Conservation (phyloP, 257 asterid species). For the Craterostigma plantagineum region DNA sequence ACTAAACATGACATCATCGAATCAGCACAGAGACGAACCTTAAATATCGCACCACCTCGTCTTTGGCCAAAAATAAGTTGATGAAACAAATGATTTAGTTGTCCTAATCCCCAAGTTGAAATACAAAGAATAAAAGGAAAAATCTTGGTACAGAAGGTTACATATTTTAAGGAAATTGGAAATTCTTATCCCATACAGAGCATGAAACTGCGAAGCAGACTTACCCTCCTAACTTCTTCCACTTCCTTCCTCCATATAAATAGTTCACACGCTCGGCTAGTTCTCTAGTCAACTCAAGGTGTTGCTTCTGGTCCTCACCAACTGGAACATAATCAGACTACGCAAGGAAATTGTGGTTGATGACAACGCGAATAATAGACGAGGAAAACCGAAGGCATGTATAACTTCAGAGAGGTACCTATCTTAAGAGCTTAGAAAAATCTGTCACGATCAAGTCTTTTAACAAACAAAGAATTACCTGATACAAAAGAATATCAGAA, state of each 20-base stretch:
- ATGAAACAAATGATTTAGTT: constrained; percentile 20
- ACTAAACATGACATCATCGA: constrained; percentile 7
- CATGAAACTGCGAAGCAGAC: constrained; percentile 9
- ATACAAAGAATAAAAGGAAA: constrained; percentile 1
- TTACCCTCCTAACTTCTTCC: constrained; percentile 99
- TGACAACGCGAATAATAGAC: constrained; percentile 10
- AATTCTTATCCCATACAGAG: constrained; percentile 4
- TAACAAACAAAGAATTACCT: constrained; percentile 21
- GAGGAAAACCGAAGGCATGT: neutral
- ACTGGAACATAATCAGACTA: constrained; percentile 99
- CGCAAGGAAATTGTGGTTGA: constrained; percentile 9
- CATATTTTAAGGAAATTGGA: constrained; percentile 4
- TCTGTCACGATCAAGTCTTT: too few relatives aligned
- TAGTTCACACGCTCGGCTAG: constrained; percentile 81
- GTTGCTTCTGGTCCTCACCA: constrained; percentile 98
- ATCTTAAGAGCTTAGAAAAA: too few relatives aligned
- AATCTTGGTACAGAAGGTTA: constrained; percentile 10
- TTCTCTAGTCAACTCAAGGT: constrained; percentile 86
- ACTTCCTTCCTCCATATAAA: constrained; percentile 86
- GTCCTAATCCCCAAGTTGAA: constrained; percentile 13
- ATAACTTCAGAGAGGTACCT: neutral
- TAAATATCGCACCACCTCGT: constrained; percentile 81
- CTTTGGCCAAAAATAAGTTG: constrained; percentile 37
- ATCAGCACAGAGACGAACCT: constrained; percentile 32
- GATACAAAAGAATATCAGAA: constrained; percentile 88